Conservation (phyloP, 2,329 filamentous ascomycete species). For the Fusarium sp. region DNA sequence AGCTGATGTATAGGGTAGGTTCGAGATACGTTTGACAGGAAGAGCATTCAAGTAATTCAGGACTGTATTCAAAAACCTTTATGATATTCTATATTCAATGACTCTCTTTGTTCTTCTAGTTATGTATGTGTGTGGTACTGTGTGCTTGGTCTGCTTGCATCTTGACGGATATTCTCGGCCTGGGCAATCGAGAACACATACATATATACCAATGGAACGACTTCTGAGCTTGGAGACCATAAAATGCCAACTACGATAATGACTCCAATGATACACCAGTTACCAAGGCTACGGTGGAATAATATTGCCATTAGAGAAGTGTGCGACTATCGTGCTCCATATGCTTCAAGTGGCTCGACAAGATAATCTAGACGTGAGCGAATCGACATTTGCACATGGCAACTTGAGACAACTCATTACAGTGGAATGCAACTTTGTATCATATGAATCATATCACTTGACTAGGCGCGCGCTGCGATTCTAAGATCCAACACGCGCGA, state of each 20-base stretch:
- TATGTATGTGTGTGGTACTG: background rate
- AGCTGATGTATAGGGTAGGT: background rate
- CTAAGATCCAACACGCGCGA: background rate
- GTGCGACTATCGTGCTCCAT: background rate
- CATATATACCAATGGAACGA: too few relatives aligned
- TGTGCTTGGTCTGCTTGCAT: background rate
- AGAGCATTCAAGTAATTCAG: background rate
- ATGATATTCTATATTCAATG: background rate
- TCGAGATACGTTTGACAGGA: too few relatives aligned
- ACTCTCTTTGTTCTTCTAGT: background rate
- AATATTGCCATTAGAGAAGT: background rate
- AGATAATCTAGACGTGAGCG: background rate
- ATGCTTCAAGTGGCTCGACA: background rate
- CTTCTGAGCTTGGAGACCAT: too few relatives aligned
- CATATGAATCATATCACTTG: background rate
- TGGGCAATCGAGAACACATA: too few relatives aligned
- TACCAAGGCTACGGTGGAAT: background rate
- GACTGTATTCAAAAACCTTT: background rate
- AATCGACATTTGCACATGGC: background rate
- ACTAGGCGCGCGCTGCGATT: background rate
- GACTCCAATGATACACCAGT: background rate
- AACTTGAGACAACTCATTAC: background rate
- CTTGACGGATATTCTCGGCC: background rate
- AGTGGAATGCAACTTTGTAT: conserved; percentile 6
- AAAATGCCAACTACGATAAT: background rate